Evolutionary conservation across 2,329 filamentous ascomycete genomes (phyloP).

Genomic region (Colletotrichum scovillei): DNA sequence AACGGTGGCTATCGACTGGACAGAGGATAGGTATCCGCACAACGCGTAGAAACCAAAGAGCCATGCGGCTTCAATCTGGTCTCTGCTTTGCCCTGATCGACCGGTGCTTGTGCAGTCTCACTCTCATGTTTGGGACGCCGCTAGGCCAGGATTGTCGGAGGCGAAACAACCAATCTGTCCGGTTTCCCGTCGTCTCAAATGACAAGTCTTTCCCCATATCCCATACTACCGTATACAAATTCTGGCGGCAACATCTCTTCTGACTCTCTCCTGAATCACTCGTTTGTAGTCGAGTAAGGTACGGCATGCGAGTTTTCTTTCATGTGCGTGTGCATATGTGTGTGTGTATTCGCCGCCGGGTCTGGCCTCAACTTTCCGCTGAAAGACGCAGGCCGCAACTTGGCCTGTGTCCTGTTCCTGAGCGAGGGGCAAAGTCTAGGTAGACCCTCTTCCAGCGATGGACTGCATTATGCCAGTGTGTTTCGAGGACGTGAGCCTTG

Average conservation of each 20-base stretch:
- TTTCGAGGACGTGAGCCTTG: constrained; percentile 23
- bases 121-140: background rate
- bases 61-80: background rate
- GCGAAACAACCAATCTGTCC: background rate
- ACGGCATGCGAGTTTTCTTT: background rate
- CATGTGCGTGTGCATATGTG: background rate
- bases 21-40: background rate
- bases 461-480: constrained; percentile 17
- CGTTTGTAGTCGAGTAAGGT: background rate
- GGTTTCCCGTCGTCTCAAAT: constrained; percentile 13
- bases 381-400: background rate
- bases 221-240: background rate
- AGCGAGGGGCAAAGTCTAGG: background rate
- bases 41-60: background rate
- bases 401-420: constrained; percentile 8
- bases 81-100: background rate
- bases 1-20: background rate
- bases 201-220: background rate
- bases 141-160: background rate
- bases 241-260: background rate
- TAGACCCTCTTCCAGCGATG: background rate
- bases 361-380: constrained; percentile 10
- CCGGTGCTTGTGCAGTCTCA: background rate
- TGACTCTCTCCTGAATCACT: background rate
- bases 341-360: background rate